These are phyloP conservation scores for Jatropha curcas DNA, from an alignment of 345 rosid species.

Conservation along the genomic window DNA sequence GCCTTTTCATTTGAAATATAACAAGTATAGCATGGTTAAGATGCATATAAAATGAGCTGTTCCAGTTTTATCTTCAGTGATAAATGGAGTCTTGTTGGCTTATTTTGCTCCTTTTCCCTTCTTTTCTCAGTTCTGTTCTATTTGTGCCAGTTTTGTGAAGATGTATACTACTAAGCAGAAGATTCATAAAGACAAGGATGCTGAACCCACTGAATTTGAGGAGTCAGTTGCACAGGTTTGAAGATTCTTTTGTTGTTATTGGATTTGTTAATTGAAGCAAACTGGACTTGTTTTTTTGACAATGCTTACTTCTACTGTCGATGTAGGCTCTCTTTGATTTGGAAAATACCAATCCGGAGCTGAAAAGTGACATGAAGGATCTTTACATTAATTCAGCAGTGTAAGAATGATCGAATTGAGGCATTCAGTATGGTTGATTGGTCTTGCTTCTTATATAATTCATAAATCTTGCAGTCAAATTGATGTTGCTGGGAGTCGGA, in stretches of 20 bases:
- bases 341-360: conserved; percentile 73
- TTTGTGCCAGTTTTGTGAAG: conserved; percentile 21
- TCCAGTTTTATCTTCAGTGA: neutral
- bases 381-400: conserved; percentile 68
- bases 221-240: conserved; percentile 81
- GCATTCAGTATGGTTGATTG: neutral
- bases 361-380: conserved; percentile 88
- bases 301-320: neutral
- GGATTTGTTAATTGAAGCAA: neutral
- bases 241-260: neutral
- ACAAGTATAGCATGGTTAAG: too few relatives aligned
- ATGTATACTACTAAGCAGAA: conserved; percentile 79
- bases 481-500: conserved; percentile 73
- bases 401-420: conserved; percentile 42
- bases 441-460: neutral
- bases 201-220: conserved; percentile 76
- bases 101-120: neutral
- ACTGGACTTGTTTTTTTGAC: neutral
- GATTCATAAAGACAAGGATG: conserved; percentile 78
- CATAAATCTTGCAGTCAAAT: conserved; percentile 51
- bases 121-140: neutral
- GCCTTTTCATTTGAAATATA: too few relatives aligned
- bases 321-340: conserved; percentile 74
- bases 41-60: neutral
- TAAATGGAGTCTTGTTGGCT: neutral